Evolutionary conservation across 139 green algal species (phyloP), one percentile per base, ranked within the genome.

Genomic region (Picochlorum costavermella): DNA sequence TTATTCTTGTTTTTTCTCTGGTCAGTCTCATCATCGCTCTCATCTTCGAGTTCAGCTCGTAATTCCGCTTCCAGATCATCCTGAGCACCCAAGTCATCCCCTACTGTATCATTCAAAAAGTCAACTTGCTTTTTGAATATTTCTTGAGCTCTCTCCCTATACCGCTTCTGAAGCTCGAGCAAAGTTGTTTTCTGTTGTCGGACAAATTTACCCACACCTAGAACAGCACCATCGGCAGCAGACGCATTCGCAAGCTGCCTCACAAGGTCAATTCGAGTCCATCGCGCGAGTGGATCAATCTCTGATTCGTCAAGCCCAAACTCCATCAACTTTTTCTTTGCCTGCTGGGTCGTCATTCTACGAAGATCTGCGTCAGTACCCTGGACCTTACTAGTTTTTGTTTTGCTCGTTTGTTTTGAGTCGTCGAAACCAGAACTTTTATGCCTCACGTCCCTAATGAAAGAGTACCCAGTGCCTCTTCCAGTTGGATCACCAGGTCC

Each of bases 291-390:
- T 5, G 55, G 55, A 25, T 50, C 8, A 9, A 72, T 69, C 17
- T 76, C 64, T 6, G 53, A 63, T 13, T 79, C 48, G 3, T 62
- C 17, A 46, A 87, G 63, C 16, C 72, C 71, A 10, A 82, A 71
- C 9, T 75, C 63, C 14, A 72, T 56, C 43, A 89, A 64, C 60
- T 82, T 68, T 30, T 81, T 28, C 44, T 78, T 63, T 26, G 76
- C 77, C 6, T 78, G 60, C 8, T 78, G 71, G 51, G 87, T 90
- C 31, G 70, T 77, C 61, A 94, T 84, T 25, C 71, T 66, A 16
- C 86, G 78, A 69, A 94, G 73, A 59, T 94, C 86, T 2, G 83
- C 74, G 50, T 81, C 72, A 14, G 86, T 93, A 40, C 86, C 86
- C 43, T 76, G 74, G 43, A 86, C 68, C 43, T 76, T 72, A 46